These are phyloP conservation scores for Chlorophyllum brunneum DNA, from an alignment of 768 basidiomycete genomes.

Conservation along the genomic window DNA sequence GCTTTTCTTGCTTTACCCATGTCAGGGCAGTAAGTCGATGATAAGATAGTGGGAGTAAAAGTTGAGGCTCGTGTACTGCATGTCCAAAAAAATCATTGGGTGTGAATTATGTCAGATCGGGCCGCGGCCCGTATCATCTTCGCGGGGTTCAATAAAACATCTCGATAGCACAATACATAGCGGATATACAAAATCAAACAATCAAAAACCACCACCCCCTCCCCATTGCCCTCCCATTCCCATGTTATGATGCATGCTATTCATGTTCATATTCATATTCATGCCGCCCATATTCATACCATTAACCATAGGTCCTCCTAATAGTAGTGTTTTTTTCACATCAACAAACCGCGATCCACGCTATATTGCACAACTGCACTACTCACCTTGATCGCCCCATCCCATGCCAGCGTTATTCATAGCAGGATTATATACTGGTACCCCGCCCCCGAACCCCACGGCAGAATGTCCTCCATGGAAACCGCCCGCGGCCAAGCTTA, in stretches of 20 bases:
- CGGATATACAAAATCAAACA: constrained; percentile 1
- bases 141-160: not conserved
- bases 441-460: constrained; percentile 28
- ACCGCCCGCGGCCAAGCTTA: constrained; percentile 31
- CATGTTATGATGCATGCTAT: constrained; percentile 22
- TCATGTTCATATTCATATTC: constrained; percentile 19
- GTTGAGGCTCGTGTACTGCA: not conserved
- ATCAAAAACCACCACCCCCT: constrained; percentile 16
- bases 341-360: constrained; percentile 13
- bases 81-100: not conserved
- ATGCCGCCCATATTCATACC: constrained; percentile 23
- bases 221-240: constrained; percentile 20
- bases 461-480: constrained; percentile 15
- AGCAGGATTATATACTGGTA: constrained; percentile 13
- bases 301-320: constrained; percentile 17
- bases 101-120: constrained; percentile 3
- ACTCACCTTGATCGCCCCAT: constrained; percentile 13
- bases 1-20: constrained; percentile 66
- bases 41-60: too few species aligned
- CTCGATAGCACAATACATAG: constrained; percentile 1
- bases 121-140: not conserved
- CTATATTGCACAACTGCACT: constrained; percentile 11
- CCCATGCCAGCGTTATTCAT: constrained; percentile 17
- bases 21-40: not conserved
- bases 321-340: not conserved